Conservation (phyloP, 129 eudicot genomes). For the Helianthus tuberosus region DNA sequence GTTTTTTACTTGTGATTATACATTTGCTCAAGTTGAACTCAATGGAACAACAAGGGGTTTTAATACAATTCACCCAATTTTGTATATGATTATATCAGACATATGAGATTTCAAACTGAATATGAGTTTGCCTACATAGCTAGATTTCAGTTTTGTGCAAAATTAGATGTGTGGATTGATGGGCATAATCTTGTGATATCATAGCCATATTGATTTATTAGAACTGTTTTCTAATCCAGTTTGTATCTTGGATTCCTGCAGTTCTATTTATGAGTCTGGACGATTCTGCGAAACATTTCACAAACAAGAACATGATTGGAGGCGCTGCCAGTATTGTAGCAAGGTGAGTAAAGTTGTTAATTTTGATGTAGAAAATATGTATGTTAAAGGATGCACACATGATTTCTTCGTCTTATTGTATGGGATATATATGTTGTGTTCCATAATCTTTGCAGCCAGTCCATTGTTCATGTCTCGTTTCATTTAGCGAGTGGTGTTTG, state of each 20-base stretch:
- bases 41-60: no score
- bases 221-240: slow-evolving; percentile 2
- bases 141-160: neutral
- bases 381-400: neutral
- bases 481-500: slow-evolving; percentile 44
- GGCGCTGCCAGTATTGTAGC: slow-evolving; percentile 56
- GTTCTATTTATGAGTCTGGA: slow-evolving; percentile 51
- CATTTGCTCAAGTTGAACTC: no score
- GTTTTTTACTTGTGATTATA: no score
- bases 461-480: slow-evolving; percentile 57
- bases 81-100: neutral
- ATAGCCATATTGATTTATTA: neutral
- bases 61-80: neutral
- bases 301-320: slow-evolving; percentile 52
- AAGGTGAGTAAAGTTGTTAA: slow-evolving; percentile 42
- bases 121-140: neutral
- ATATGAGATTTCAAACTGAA: neutral
- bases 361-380: slow-evolving; percentile 1
- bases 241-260: slow-evolving; percentile 23
- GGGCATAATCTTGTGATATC: no score
- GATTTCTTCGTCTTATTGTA: no score
- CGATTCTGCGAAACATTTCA: slow-evolving; percentile 60
- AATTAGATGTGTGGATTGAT: neutral
- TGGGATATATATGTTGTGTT: neutral
- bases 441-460: slow-evolving; percentile 40